Percentiles rank a stretch among this genome's conserved stretches.
Conservation (phyloP, 176 grass and related monocot genomes). For the Aegilops umbellulata region DNA sequence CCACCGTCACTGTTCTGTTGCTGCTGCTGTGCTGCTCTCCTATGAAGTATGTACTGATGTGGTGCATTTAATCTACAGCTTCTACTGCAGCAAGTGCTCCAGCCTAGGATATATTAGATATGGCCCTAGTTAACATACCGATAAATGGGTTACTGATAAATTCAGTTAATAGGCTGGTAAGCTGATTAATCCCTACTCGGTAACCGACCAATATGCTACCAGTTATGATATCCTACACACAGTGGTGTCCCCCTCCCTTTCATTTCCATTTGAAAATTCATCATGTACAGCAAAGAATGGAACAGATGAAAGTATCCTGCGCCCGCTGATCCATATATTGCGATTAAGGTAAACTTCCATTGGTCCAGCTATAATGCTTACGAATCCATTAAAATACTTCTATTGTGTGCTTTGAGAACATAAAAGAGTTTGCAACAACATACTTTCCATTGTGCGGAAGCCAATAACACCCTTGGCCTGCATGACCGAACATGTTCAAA, state of each 20-base stretch:
- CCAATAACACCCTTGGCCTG: slow-evolving; percentile 85
- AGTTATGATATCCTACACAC: too few species aligned
- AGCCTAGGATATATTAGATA: too few species aligned
- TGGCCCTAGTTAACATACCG: background rate
- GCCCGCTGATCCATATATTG: background rate
- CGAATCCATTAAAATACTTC: background rate
- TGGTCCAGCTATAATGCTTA: background rate
- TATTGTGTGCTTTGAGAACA: background rate
- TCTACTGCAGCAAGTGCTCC: too few species aligned
- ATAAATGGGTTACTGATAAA: background rate
- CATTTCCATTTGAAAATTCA: background rate
- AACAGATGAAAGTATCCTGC: background rate
- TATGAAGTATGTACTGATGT: too few species aligned
- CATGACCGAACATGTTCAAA: slow-evolving; percentile 77
- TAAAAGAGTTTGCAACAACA: slow-evolving; percentile 16
- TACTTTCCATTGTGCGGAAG: slow-evolving; percentile 79
- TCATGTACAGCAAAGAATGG: background rate
- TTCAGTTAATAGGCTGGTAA: background rate
- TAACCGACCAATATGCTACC: background rate
- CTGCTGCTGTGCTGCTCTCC: too few species aligned
- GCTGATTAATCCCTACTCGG: background rate
- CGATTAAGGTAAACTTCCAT: background rate
- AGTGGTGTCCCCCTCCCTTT: background rate
- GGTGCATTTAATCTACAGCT: too few species aligned
- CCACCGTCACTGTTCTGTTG: too few species aligned